Conservation (phyloP, 495 filamentous ascomycete species). For the Aspergillus coremiiformis region DNA sequence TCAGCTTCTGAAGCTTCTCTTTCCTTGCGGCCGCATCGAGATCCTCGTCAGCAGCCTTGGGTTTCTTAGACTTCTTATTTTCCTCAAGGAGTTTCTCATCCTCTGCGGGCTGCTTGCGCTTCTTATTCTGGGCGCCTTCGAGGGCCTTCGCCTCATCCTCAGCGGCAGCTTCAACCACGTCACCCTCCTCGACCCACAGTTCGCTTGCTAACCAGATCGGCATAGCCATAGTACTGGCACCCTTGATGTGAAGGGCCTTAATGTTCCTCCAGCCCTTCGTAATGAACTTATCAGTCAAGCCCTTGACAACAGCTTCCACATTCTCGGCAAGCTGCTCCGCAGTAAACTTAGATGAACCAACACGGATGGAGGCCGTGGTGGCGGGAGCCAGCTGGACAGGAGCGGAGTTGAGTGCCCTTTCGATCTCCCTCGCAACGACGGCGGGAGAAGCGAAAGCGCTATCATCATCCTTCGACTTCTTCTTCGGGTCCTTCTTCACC, state of each 20-base stretch:
- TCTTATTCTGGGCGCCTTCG: conserved; percentile 58
- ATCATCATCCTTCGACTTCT: conserved; percentile 28
- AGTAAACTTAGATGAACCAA: conserved; percentile 65
- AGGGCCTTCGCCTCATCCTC: conserved; percentile 35
- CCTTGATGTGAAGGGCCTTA: conserved; percentile 79
- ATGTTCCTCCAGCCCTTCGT: conserved; percentile 80
- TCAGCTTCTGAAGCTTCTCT: conserved; percentile 50
- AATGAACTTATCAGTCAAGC: conserved; percentile 67
- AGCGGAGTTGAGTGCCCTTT: conserved; percentile 60
- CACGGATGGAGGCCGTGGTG: conserved; percentile 56
- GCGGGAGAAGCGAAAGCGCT: conserved; percentile 40
- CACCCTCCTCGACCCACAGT: conserved; percentile 75
- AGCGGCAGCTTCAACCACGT: conserved; percentile 59
- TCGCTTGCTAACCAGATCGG: conserved; percentile 89
- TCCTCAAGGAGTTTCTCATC: conserved; percentile 51
- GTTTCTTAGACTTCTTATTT: conserved; percentile 50
- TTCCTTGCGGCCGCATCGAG: conserved; percentile 50
- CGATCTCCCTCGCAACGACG: conserved; percentile 61
- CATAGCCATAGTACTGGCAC: conserved; percentile 72
- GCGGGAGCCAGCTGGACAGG: conserved; percentile 66
- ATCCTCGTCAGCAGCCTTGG: conserved; percentile 39
- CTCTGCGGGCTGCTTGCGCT: conserved; percentile 51
- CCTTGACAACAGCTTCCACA: conserved; percentile 59
- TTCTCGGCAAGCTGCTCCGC: conserved; percentile 74
- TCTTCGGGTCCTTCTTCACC: conserved; percentile 44